These are phyloP conservation scores for Schrenkiella parvula DNA, from an alignment of 345 rosid species.

Conservation along the genomic window DNA sequence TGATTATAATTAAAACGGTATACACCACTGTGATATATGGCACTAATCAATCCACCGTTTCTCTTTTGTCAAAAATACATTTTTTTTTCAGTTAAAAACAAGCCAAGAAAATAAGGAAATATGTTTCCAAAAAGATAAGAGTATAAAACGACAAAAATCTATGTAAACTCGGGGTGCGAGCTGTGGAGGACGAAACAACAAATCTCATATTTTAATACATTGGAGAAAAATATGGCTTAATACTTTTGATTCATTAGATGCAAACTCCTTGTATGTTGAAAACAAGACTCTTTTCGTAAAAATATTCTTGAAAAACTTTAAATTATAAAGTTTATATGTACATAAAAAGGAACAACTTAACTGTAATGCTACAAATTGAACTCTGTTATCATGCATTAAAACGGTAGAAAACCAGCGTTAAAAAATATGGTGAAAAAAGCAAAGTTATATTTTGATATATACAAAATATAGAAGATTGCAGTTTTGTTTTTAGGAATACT, in stretches of 20 bases:
- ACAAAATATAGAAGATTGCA: too few species aligned
- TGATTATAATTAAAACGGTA: too few species aligned
- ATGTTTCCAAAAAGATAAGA: conserved; percentile 1
- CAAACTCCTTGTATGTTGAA: conserved; percentile 20
- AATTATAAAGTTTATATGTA: not conserved
- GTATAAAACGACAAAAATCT: conserved; percentile 8
- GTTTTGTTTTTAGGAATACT: not conserved
- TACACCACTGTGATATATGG: too few species aligned
- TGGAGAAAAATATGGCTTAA: conserved; percentile 28
- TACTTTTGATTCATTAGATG: conserved; percentile 37
- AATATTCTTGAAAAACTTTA: conserved; percentile 15
- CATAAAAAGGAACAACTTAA: too few species aligned
- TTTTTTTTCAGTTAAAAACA: not conserved
- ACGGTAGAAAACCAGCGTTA: not conserved
- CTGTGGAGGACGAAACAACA: conserved; percentile 11
- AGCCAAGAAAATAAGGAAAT: conserved; percentile 6
- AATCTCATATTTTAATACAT: conserved; percentile 33
- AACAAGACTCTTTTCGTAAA: conserved; percentile 1
- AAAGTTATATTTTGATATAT: too few species aligned
- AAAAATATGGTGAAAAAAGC: too few species aligned
- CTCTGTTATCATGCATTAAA: not conserved
- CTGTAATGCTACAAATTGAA: not conserved
- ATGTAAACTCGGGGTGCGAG: conserved; percentile 21
- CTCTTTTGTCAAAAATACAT: not conserved
- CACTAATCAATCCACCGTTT: too few species aligned